A percentile compares a stretch with the other conserved stretches of the same genome.
phyloP scores from a whole-genome alignment of 148 eudicot species.

The Amaranthus hypochondriacus region DNA sequence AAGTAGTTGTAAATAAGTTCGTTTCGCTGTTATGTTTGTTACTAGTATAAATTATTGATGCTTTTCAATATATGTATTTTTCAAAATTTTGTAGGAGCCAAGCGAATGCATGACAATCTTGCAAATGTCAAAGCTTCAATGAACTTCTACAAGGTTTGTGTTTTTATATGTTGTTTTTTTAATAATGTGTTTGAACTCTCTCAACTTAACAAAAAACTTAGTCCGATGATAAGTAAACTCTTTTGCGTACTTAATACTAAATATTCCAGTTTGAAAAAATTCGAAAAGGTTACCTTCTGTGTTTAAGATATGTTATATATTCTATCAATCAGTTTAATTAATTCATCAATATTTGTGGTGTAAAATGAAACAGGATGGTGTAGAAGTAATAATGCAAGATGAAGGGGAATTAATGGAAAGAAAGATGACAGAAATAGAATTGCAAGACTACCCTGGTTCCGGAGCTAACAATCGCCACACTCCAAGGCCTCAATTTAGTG shows the following conservation, averaged over 20 bases:
- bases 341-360: too few species aligned
- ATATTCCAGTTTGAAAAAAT: too few species aligned
- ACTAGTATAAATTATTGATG: neutral
- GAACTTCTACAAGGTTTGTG: slow-evolving; percentile 25
- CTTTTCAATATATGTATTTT: neutral
- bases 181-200: neutral
- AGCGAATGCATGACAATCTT: slow-evolving; percentile 27
- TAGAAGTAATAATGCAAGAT: neutral
- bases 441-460: slow-evolving; percentile 68
- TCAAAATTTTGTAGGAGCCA: slow-evolving; percentile 32
- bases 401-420: slow-evolving; percentile 3
- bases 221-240: neutral
- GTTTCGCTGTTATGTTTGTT: neutral
- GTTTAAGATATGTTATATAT: too few species aligned
- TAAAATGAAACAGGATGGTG: neutral
- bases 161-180: neutral
- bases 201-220: too few species aligned
- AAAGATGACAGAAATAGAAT: slow-evolving; percentile 23
- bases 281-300: too few species aligned
- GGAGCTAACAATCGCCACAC: slow-evolving; percentile 77
- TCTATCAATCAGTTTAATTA: too few species aligned
- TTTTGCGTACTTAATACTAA: neutral
- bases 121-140: slow-evolving; percentile 20
- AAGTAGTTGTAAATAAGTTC: too few species aligned
- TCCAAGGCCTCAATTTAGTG: slow-evolving; percentile 36